Base-by-base conservation (phyloP, 2,329 filamentous ascomycete species). In the Fusarium sp. region DNA sequence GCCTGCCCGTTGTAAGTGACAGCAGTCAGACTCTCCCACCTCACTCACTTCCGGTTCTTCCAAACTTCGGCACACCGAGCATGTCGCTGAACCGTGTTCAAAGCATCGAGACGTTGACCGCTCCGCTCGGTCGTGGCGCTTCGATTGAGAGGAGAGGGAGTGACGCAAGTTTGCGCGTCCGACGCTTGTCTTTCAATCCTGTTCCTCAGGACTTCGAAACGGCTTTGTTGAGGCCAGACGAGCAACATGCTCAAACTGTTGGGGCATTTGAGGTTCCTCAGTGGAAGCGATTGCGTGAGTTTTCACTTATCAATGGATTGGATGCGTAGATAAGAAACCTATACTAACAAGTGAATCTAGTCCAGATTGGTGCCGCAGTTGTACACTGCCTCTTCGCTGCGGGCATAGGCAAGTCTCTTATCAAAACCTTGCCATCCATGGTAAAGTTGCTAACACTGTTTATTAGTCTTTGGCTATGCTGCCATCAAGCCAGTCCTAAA, bases 401-500 rank as follows among this genome's bases (percentile, higher is more conserved):
- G 9, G 95, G 94, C 3, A 85, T 94, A 44, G 71, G 71, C 31
- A 35, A 73, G 59, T 45, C 18, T 25, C 51, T 66, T 27, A 29
- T 25, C 41, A 29, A 45, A 25, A 2, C 16, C 8, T n/a, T 41
- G 18, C n/a, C 8, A n/a, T 25, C 27, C 11, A 19, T 25, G 19
- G 19, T 9, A 7, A 31, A 31, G 23, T 23, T 39, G 19, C 46
- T 65, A 31, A 67, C 21, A 14, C 15, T 46, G 11, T 42, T 23
- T 37, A 73, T 23, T 37, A 73, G 90, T 96, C 23, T 96, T 96
- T 81, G 94, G 94, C 38, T 97, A 94, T 80, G 94, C 94, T 19
- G 93, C 94, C 18, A 85, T 97, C 74, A 97, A 96, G 79, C 93
- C 94, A 1, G 88, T 96, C 14, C 85, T 97, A 31, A 92, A 95